phyloP scores from a whole-genome alignment of 2,329 filamentous ascomycete species.

The Colletotrichum sublineola region DNA sequence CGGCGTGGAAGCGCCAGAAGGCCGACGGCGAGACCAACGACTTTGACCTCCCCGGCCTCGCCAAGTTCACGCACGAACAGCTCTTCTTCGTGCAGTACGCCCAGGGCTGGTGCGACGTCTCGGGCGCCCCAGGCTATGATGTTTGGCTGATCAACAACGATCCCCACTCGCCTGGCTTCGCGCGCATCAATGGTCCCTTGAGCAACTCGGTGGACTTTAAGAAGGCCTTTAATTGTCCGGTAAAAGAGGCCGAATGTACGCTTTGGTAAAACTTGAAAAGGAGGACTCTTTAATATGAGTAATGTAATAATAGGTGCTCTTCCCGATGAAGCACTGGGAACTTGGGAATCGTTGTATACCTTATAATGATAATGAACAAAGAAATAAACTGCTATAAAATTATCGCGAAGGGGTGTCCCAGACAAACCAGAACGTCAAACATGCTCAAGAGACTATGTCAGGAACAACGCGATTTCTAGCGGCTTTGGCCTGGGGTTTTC shows the following conservation, averaged over 20 bases:
- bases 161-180: slow-evolving; percentile 74
- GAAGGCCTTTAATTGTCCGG: slow-evolving; percentile 74
- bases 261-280: slow-evolving; percentile 67
- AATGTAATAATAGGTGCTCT: no score
- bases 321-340: no score
- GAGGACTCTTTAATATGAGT: no score
- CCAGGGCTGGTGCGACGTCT: slow-evolving; percentile 76
- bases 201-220: slow-evolving; percentile 76
- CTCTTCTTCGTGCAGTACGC: slow-evolving; percentile 76
- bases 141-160: slow-evolving; percentile 71
- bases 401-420: no score
- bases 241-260: slow-evolving; percentile 76
- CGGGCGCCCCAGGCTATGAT: slow-evolving; percentile 64
- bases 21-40: slow-evolving; percentile 60
- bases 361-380: no score
- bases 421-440: no score
- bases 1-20: slow-evolving; percentile 73
- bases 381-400: no score
- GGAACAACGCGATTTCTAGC: no score
- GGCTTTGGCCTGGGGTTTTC: no score
- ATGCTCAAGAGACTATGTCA: no score
- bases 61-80: slow-evolving; percentile 74
- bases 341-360: no score
- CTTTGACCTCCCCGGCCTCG: slow-evolving; percentile 69
- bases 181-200: slow-evolving; percentile 72